These are phyloP conservation scores for Saprolegnia diclina DNA, from an alignment of 352 stramenopile genomes.

Conservation along the genomic window DNA sequence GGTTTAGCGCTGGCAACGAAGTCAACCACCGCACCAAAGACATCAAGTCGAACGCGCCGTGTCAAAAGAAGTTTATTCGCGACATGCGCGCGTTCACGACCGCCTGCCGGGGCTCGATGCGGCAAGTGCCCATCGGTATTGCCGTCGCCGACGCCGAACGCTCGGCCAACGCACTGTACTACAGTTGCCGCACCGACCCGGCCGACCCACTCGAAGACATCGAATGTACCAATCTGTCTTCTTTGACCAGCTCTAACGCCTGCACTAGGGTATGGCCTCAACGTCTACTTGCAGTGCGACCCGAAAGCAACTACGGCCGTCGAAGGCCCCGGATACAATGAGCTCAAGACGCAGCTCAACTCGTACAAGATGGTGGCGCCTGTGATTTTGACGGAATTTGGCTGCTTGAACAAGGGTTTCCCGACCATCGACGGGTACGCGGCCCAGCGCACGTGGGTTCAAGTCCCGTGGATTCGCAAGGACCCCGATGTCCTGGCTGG, in stretches of 20 bases:
- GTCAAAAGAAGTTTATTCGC: constrained; percentile 82
- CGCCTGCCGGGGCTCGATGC: constrained; percentile 40
- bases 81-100: constrained; percentile 77
- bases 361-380: constrained; percentile 68
- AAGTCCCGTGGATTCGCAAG: constrained; percentile 56
- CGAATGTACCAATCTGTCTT: constrained; percentile 37
- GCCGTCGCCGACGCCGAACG: constrained; percentile 55
- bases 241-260: background rate
- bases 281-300: constrained; percentile 71
- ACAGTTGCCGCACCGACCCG: constrained; percentile 63
- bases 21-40: constrained; percentile 49
- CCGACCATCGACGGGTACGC: constrained; percentile 50
- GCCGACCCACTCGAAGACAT: constrained; percentile 53
- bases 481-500: constrained; percentile 60
- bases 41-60: constrained; percentile 55
- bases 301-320: constrained; percentile 28
- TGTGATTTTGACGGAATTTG: constrained; percentile 75
- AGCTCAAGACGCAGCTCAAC: background rate
- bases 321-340: constrained; percentile 14
- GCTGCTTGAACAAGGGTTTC: constrained; percentile 56
- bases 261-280: constrained; percentile 56
- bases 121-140: constrained; percentile 62
- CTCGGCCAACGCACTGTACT: constrained; percentile 60
- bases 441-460: constrained; percentile 68
- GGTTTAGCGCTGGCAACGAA: constrained; percentile 67